These are phyloP conservation scores for Penicillium nordicum DNA, from an alignment of 2,329 filamentous ascomycete genomes.

Conservation along the genomic window DNA sequence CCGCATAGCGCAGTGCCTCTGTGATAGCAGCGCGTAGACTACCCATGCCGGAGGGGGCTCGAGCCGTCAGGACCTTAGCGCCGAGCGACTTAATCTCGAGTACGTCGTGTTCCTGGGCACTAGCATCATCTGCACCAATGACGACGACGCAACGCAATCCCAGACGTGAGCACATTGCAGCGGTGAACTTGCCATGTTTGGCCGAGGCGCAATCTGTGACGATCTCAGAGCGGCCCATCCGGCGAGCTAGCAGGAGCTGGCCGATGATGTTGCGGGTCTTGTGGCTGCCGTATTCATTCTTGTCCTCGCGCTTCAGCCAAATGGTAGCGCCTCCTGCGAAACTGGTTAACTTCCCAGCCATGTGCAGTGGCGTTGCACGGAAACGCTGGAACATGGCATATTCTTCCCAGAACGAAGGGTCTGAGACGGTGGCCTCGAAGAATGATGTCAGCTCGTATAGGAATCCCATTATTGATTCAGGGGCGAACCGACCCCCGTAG, in stretches of 20 bases:
- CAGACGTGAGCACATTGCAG: conserved; percentile 23
- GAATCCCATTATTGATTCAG: conserved; percentile 28
- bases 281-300: conserved; percentile 24
- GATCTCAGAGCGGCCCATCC: conserved; percentile 23
- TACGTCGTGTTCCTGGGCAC: conserved; percentile 19
- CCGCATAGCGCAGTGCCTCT: conserved; percentile 26
- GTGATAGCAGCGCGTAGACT: conserved; percentile 26
- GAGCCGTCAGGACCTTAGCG: conserved; percentile 22
- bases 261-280: conserved; percentile 24
- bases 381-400: conserved; percentile 21
- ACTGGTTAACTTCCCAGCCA: conserved; percentile 18
- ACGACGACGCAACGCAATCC: conserved; percentile 20
- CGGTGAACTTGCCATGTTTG: conserved; percentile 24
- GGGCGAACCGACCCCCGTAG: conserved; percentile 28
- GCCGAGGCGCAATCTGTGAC: conserved; percentile 26
- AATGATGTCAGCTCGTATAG: conserved; percentile 24
- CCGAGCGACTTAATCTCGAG: conserved; percentile 24
- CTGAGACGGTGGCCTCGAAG: conserved; percentile 25
- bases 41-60: conserved; percentile 22
- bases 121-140: conserved; percentile 24
- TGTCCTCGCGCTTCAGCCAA: conserved; percentile 27
- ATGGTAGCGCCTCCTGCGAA: conserved; percentile 22
- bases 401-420: conserved; percentile 27
- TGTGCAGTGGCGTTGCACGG: conserved; percentile 17
- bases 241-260: conserved; percentile 21